These are phyloP conservation scores for Debaryomyces robertsiae DNA, from an alignment of 1,139 yeast genomes.

Conservation along the genomic window DNA sequence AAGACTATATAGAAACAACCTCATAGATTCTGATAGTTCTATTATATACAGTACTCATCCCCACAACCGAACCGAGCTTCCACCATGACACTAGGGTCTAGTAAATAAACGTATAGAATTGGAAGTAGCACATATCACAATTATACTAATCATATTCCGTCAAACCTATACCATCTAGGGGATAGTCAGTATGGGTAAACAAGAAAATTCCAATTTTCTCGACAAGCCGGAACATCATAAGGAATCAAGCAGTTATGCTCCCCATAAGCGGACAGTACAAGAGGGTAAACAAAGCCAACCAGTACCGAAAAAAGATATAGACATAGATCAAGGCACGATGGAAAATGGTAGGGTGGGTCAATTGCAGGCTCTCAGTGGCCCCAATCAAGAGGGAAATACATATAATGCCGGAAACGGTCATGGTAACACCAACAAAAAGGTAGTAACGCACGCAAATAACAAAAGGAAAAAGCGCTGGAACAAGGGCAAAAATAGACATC, in stretches of 20 bases:
- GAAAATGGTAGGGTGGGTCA: background rate
- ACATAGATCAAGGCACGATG: background rate
- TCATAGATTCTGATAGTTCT: slow-evolving; percentile 3
- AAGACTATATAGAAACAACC: background rate
- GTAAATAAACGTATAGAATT: slow-evolving; percentile 1
- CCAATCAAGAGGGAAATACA: background rate
- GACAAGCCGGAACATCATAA: slow-evolving; percentile 1
- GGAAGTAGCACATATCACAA: too few species aligned
- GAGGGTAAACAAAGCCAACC: slow-evolving; percentile 1
- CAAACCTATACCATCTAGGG: background rate
- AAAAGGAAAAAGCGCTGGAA: slow-evolving; percentile 10
- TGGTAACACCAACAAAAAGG: slow-evolving; percentile 1
- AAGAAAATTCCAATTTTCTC: slow-evolving; percentile 2
- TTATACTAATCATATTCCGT: too few species aligned
- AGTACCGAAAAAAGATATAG: background rate
- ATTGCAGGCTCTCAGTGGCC: background rate
- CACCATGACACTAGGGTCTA: background rate
- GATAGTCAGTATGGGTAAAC: slow-evolving; percentile 5
- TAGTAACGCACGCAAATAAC: slow-evolving; percentile 5
- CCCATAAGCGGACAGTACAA: background rate
- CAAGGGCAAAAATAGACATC: slow-evolving; percentile 1
- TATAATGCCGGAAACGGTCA: background rate
- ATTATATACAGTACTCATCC: slow-evolving; percentile 9
- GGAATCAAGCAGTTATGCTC: background rate
- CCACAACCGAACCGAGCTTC: slow-evolving; percentile 10